Evolutionary conservation across 768 basidiomycete species (phyloP).

Genomic region (Tulasnella sp.): DNA sequence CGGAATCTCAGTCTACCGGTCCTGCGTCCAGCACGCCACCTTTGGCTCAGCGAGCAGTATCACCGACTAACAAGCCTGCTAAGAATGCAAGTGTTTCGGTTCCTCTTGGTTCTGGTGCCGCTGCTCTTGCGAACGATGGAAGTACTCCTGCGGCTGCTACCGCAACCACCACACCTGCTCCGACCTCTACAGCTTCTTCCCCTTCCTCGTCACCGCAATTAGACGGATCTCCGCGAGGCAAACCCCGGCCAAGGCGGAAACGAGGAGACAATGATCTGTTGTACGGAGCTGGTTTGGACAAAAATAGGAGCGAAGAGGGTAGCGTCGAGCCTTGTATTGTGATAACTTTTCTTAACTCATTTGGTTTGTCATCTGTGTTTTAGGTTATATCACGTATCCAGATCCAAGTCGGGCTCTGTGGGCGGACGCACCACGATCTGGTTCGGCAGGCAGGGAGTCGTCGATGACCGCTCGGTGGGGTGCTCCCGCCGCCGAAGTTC

Average conservation of each 20-base stretch:
- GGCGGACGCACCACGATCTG: conserved; percentile 36
- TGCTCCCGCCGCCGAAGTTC: conserved; percentile 33
- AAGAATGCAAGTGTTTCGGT: conserved; percentile 9
- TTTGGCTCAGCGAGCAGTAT: conserved; percentile 8
- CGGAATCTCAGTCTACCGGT: conserved; percentile 1
- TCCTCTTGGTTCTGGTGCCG: conserved; percentile 27
- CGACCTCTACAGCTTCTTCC: neutral
- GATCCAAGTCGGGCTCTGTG: conserved; percentile 51
- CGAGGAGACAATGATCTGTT: conserved; percentile 16
- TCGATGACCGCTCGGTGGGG: neutral
- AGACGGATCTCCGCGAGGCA: conserved; percentile 7
- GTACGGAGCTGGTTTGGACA: neutral
- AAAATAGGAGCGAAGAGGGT: conserved; percentile 23
- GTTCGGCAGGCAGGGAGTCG: neutral
- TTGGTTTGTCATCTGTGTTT: neutral
- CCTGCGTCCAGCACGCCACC: neutral
- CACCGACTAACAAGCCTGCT: conserved; percentile 21
- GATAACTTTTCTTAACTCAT: neutral
- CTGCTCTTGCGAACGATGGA: conserved; percentile 28
- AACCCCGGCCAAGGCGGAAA: conserved; percentile 20
- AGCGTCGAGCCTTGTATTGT: conserved; percentile 16
- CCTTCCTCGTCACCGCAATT: neutral
- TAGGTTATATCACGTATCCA: conserved; percentile 94
- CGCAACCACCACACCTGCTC: neutral
- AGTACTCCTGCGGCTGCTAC: neutral